Conservation (phyloP, 2,329 filamentous ascomycete species). For the Kalmusia sp. region DNA sequence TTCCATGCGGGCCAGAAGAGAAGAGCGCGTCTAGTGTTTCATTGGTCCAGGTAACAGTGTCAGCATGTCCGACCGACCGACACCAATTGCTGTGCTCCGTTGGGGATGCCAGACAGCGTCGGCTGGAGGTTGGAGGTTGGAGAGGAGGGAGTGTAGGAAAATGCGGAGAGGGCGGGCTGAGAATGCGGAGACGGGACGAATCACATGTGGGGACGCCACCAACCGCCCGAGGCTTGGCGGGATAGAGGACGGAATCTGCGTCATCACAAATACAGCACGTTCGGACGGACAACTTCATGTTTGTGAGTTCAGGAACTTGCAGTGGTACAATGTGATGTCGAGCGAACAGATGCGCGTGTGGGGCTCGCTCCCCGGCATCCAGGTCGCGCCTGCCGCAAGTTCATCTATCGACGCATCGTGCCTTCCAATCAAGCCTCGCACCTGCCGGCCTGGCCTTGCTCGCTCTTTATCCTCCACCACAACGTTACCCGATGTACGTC, state of each 20-base stretch:
- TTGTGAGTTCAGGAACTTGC: slow-evolving; percentile 9
- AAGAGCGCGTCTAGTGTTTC: slow-evolving; percentile 10
- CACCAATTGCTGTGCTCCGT: slow-evolving; percentile 5
- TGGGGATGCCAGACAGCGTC: slow-evolving; percentile 17
- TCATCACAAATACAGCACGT: slow-evolving; percentile 13
- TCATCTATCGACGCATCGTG: slow-evolving; percentile 6
- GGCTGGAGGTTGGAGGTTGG: slow-evolving; percentile 19
- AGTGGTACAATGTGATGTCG: slow-evolving; percentile 15
- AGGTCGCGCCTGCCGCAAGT: slow-evolving; percentile 5
- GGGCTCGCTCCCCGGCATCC: slow-evolving; percentile 14
- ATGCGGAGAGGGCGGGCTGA: slow-evolving; percentile 27
- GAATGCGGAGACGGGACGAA: slow-evolving; percentile 22
- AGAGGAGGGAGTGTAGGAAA: slow-evolving; percentile 5
- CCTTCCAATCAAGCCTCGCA: slow-evolving; percentile 3
- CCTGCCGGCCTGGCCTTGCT: too few species aligned
- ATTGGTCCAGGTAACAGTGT: slow-evolving; percentile 13
- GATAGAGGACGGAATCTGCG: slow-evolving; percentile 9
- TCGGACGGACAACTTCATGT: slow-evolving; percentile 1
- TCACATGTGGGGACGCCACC: slow-evolving; percentile 32
- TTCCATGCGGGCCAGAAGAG: slow-evolving; percentile 26
- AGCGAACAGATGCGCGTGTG: slow-evolving; percentile 13
- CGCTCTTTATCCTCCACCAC: too few species aligned
- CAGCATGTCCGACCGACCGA: slow-evolving; percentile 13
- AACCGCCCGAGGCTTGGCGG: slow-evolving; percentile 23
- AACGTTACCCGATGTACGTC: background rate